Conservation (phyloP, 352 stramenopile species). For the Thalassiosira pacifica region DNA sequence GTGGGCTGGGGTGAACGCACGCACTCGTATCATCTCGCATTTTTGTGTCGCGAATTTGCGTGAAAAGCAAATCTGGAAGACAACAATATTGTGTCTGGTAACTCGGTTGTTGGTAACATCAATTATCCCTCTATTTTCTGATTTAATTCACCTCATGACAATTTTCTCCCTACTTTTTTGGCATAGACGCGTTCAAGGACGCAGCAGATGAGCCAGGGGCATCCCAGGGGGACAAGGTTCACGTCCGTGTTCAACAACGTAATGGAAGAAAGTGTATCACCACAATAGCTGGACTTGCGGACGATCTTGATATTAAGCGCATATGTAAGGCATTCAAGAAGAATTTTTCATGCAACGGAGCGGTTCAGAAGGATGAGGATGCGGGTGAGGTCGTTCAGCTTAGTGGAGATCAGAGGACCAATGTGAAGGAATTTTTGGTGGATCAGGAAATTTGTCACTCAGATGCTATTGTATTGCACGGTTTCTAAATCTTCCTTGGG, state of each 20-base stretch:
- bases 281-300: slow-evolving; percentile 96
- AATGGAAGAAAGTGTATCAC: slow-evolving; percentile 99
- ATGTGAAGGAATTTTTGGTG: slow-evolving; percentile 99
- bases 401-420: slow-evolving; percentile 98
- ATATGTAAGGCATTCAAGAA: slow-evolving; percentile 99
- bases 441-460: slow-evolving; percentile 99
- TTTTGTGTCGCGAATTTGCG: background rate
- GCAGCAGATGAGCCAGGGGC: slow-evolving; percentile 77
- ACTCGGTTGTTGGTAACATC: too few species aligned
- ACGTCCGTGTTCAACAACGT: slow-evolving; percentile 99
- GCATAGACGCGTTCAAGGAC: slow-evolving; percentile 86
- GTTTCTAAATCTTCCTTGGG: slow-evolving; percentile 91
- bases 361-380: slow-evolving; percentile 98
- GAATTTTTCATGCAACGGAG: slow-evolving; percentile 99
- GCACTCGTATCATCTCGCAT: too few species aligned
- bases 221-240: slow-evolving; percentile 88
- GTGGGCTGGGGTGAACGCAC: too few species aligned
- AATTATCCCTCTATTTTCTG: too few species aligned
- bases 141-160: background rate
- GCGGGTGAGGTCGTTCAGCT: slow-evolving; percentile 99
- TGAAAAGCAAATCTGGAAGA: background rate
- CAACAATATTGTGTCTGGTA: background rate
- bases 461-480: slow-evolving; percentile 95
- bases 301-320: slow-evolving; percentile 98
- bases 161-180: slow-evolving; percentile 3